phyloP scores from a whole-genome alignment of 371 early-diverging fungal genomes.

The Zancudomyces culisetae region DNA sequence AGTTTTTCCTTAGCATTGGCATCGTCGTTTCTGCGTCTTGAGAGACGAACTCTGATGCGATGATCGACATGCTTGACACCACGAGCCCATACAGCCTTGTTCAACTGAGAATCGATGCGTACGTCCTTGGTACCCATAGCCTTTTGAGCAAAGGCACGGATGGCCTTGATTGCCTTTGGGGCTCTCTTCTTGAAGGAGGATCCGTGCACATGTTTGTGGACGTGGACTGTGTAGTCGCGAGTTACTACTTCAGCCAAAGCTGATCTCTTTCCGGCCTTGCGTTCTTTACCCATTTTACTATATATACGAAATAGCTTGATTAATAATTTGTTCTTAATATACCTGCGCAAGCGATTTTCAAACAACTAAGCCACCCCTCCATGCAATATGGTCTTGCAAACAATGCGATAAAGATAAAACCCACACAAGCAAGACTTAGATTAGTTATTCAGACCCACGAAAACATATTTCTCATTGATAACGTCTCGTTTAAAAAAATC shows the following conservation, averaged over 20 bases:
- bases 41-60: conserved; percentile 80
- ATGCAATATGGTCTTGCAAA: no score
- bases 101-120: conserved; percentile 56
- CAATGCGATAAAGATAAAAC: no score
- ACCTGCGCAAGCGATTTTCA: no score
- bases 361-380: no score
- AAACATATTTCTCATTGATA: no score
- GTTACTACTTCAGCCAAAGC: conserved; percentile 42
- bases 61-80: conserved; percentile 81
- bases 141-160: conserved; percentile 67
- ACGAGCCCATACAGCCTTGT: conserved; percentile 69
- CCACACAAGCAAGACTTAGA: no score
- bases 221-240: conserved; percentile 86
- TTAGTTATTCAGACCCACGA: no score
- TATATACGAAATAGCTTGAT: no score
- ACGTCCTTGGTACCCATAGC: conserved; percentile 78
- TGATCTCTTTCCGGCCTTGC: conserved; percentile 15
- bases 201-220: conserved; percentile 62
- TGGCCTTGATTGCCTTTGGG: conserved; percentile 79
- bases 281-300: conserved; percentile 2
- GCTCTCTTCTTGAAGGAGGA: conserved; percentile 81
- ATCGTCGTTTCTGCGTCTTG: conserved; percentile 84
- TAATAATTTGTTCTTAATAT: no score
- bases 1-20: conserved; percentile 87
- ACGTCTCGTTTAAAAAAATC: background rate